Evolutionary conservation across 768 basidiomycete genomes (phyloP), one percentile per base, ranked within the genome.

Genomic region (Collybia nuda): DNA sequence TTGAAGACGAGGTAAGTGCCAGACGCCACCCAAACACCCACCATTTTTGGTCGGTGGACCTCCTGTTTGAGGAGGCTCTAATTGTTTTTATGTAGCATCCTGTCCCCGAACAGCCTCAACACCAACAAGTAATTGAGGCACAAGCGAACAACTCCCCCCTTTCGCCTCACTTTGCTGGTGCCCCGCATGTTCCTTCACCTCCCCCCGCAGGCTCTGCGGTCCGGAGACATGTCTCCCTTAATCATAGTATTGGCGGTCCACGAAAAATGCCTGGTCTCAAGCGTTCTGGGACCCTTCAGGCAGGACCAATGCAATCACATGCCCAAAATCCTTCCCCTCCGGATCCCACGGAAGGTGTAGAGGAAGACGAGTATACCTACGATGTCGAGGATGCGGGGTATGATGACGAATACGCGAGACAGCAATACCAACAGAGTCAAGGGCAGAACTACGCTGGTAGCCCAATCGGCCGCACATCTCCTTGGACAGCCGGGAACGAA

Each of bases 181-280:
- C 74, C 17, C 67, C 73, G 24, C 70, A 78, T 56, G 74, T 75
- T 37, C 83, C 88, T 0, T 90, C 86, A 2, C 87, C 87, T 8
- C 88, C 89, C 47, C 83, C 88, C 9, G 77, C 79, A n/a, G 79
- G 69, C 40, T 80, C 86, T 0, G 79, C 79, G 42, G 88, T 93
- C 22, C 85, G 91, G 36, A 77, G 91, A 51, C 88, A 92, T 65
- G 85, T 86, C 50, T 89, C 86, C 49, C 77, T 93, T 43, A 93
- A 86, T 21, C 83, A 88, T 56, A 84, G 86, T 39, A 76, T 74
- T n/a, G 73, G 72, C 39, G 72, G 74, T 42, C 74, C 75, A 23
- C 78, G 82, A 41, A 79, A 82, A 61, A 67, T 73, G 11, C 61
- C 78, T 14, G 78, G 79, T 36, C 78, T 92, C 52, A 88, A 82